phyloP scores from a whole-genome alignment of 805 yeast species.

The Candida corydali region DNA sequence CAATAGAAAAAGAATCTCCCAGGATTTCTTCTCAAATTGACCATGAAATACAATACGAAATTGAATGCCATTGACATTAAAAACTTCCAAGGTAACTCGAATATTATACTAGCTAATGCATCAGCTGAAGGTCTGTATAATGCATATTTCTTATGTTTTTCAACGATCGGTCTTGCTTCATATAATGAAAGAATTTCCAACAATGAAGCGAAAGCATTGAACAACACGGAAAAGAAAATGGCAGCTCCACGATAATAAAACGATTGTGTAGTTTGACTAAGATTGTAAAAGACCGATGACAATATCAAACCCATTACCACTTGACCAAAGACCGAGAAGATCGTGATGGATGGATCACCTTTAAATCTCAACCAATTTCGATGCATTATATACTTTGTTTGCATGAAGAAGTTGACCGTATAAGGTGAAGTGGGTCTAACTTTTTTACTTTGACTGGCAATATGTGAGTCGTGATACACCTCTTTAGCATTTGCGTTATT shows the following conservation, averaged over 20 bases:
- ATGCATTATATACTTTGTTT: slow-evolving; percentile 44
- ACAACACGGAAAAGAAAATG: slow-evolving; percentile 56
- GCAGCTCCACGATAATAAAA: slow-evolving; percentile 62
- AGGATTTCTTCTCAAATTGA: slow-evolving; percentile 35
- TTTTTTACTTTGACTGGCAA: slow-evolving; percentile 17
- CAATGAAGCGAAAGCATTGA: slow-evolving; percentile 55
- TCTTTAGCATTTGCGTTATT: slow-evolving; percentile 10
- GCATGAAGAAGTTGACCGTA: slow-evolving; percentile 43
- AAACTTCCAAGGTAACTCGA: slow-evolving; percentile 60
- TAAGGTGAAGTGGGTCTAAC: slow-evolving; percentile 17
- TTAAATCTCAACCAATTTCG: slow-evolving; percentile 51
- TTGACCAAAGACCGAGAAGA: slow-evolving; percentile 48
- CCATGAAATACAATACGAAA: slow-evolving; percentile 28
- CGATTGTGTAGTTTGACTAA: slow-evolving; percentile 46
- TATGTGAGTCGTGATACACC: slow-evolving; percentile 17
- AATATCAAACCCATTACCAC: slow-evolving; percentile 52
- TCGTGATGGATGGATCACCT: slow-evolving; percentile 53
- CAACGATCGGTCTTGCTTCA: slow-evolving; percentile 58
- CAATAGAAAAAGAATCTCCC: slow-evolving; percentile 37
- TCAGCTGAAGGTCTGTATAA: slow-evolving; percentile 73
- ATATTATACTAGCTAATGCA: slow-evolving; percentile 55
- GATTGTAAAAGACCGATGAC: slow-evolving; percentile 49
- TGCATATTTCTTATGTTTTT: slow-evolving; percentile 67
- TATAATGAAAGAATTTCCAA: slow-evolving; percentile 57
- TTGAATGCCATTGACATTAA: slow-evolving; percentile 26